These are phyloP conservation scores for Dipsacomyces acuminosporus DNA, from an alignment of 371 early-diverging fungal species.

Conservation along the genomic window DNA sequence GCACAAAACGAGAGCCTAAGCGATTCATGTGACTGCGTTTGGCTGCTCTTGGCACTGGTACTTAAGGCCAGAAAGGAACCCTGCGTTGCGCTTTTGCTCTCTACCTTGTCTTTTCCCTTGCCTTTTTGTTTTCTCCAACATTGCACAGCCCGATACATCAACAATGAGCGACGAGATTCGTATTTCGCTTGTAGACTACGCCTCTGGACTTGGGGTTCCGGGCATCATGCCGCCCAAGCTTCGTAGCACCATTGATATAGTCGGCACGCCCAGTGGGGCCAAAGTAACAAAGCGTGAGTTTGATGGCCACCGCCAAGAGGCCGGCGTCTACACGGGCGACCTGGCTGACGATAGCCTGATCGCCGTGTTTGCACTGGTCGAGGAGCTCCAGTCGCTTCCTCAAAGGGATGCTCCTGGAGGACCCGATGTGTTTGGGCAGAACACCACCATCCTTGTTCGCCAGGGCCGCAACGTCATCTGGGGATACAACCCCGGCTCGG, in stretches of 20 bases:
- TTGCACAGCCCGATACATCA: no score
- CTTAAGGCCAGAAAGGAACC: no score
- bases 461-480: slow-evolving; percentile 19
- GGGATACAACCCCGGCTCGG: slow-evolving; percentile 28
- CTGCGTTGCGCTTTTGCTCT: background rate
- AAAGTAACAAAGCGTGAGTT: slow-evolving; percentile 13
- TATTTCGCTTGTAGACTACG: slow-evolving; percentile 32
- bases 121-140: background rate
- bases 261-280: slow-evolving; percentile 8
- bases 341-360: slow-evolving; percentile 2
- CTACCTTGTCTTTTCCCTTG: background rate
- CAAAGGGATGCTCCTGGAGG: slow-evolving; percentile 7
- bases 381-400: slow-evolving; percentile 13
- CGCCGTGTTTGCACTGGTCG: slow-evolving; percentile 13
- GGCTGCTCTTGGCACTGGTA: no score
- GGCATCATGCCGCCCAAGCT: slow-evolving; percentile 35
- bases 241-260: slow-evolving; percentile 21
- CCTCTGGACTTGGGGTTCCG: slow-evolving; percentile 25
- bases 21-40: no score
- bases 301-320: slow-evolving; percentile 12
- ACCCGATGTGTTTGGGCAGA: slow-evolving; percentile 33
- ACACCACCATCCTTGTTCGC: slow-evolving; percentile 29
- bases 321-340: slow-evolving; percentile 5
- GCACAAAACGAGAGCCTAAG: no score
- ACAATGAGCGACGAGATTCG: slow-evolving; percentile 8